Percentiles rank a stretch among this genome's conserved stretches.
These are phyloP conservation scores for Aspergillus sp. DNA, from an alignment of 2,329 filamentous ascomycete genomes.

Conservation along the genomic window DNA sequence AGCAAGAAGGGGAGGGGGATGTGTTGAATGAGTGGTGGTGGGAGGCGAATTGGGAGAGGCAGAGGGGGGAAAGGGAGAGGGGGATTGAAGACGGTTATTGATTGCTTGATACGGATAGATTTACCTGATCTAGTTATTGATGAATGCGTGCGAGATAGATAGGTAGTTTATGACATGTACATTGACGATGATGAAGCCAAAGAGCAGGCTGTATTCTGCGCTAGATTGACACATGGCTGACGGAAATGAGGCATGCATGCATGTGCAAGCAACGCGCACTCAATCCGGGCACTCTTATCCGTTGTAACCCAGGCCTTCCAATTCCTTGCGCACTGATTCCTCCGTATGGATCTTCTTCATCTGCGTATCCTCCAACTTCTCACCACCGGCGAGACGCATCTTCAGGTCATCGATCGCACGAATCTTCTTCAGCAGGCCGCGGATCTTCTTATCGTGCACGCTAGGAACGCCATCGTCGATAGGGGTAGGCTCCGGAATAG, in stretches of 20 bases:
- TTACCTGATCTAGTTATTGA: not conserved
- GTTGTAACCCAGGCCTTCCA: constrained; percentile 61
- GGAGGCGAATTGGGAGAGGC: constrained; percentile 50
- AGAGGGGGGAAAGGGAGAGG: constrained; percentile 44
- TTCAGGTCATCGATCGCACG: constrained; percentile 96
- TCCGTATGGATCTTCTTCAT: constrained; percentile 98
- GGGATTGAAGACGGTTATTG: constrained; percentile 3
- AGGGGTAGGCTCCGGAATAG: constrained; percentile 26
- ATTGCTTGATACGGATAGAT: not conserved
- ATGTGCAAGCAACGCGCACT: not conserved
- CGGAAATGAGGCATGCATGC: not conserved
- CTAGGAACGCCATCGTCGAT: constrained; percentile 44
- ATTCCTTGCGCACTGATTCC: constrained; percentile 76
- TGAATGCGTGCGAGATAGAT: not conserved
- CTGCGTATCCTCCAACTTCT: constrained; percentile 98
- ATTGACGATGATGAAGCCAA: not conserved
- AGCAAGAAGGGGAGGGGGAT: constrained; percentile 26
- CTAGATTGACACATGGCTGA: constrained; percentile 7
- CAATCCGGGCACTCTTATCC: constrained; percentile 23
- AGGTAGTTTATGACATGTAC: not conserved
- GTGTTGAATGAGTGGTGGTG: constrained; percentile 61
- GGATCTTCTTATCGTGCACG: constrained; percentile 90
- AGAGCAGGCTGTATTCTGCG: not conserved
- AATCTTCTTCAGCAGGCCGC: constrained; percentile 94
- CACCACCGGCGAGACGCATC: constrained; percentile 89